These are phyloP conservation scores for Strobilomyces echinocephalus DNA, from an alignment of 768 basidiomycete genomes.

Conservation along the genomic window DNA sequence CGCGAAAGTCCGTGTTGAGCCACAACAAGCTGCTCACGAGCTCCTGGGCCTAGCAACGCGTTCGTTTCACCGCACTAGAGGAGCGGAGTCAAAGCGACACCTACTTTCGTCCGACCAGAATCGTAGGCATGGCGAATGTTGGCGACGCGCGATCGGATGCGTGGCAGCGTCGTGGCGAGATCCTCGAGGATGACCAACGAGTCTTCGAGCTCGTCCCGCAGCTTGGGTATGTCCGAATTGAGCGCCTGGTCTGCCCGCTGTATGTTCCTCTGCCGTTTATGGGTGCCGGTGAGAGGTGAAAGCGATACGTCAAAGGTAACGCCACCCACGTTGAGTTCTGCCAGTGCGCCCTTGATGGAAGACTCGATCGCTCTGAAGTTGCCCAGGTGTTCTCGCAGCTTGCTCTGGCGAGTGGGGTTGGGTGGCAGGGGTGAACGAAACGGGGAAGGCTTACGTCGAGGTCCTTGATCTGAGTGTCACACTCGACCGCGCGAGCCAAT, in stretches of 20 bases:
- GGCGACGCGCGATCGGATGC: conserved; percentile 54
- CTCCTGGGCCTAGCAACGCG: conserved; percentile 47
- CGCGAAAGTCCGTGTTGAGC: conserved; percentile 76
- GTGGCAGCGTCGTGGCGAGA: conserved; percentile 56
- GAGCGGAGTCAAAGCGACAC: conserved; percentile 5
- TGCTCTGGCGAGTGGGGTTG: conserved; percentile 39
- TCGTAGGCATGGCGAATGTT: conserved; percentile 66
- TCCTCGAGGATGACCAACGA: conserved; percentile 54
- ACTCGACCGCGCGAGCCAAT: conserved; percentile 43
- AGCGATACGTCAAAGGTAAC: background rate
- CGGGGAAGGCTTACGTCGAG: conserved; percentile 42
- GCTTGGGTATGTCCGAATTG: conserved; percentile 55
- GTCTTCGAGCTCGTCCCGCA: conserved; percentile 55
- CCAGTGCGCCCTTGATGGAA: conserved; percentile 60
- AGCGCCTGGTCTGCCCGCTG: conserved; percentile 57
- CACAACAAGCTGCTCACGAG: conserved; percentile 65
- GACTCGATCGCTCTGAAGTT: conserved; percentile 73
- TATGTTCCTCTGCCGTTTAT: conserved; percentile 44
- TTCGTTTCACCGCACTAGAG: background rate
- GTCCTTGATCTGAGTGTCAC: conserved; percentile 57
- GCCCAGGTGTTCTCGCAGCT: conserved; percentile 63
- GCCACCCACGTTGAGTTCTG: conserved; percentile 49
- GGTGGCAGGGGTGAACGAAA: background rate
- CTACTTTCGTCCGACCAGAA: conserved; percentile 63
- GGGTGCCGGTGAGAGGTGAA: background rate